A percentile compares a stretch with the other conserved stretches of the same genome.
Conservation (phyloP, 176 grass and related monocot species). For the Thalia dealbata region DNA sequence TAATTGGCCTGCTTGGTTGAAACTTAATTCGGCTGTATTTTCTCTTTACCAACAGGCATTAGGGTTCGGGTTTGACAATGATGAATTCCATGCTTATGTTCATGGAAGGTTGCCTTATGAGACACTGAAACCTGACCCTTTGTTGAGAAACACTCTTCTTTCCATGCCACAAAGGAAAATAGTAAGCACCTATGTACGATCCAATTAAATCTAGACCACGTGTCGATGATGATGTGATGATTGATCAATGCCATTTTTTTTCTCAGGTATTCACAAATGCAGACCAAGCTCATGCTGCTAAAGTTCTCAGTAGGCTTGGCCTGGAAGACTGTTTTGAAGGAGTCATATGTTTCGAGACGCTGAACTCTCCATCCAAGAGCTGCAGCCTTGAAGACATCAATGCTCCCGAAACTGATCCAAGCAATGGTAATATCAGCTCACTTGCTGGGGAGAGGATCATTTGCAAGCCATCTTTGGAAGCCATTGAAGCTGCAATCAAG, state of each 20-base stretch:
- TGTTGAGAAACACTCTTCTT: slow-evolving; percentile 62
- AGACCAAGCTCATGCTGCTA: slow-evolving; percentile 54
- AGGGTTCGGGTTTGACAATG: slow-evolving; percentile 65
- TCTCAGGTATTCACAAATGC: slow-evolving; percentile 86
- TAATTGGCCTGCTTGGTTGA: background rate
- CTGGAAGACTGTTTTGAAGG: slow-evolving; percentile 90
- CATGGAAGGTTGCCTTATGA: slow-evolving; percentile 77
- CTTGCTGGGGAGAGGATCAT: slow-evolving; percentile 29
- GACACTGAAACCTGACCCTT: slow-evolving; percentile 60
- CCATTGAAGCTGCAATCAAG: slow-evolving; percentile 69
- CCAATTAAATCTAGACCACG: background rate
- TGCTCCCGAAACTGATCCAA: background rate
- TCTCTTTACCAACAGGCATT: slow-evolving; percentile 20
- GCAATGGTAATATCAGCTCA: background rate
- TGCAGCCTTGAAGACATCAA: background rate
- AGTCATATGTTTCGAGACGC: slow-evolving; percentile 91
- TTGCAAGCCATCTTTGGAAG: slow-evolving; percentile 75
- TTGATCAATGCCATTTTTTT: background rate
- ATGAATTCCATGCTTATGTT: slow-evolving; percentile 68
- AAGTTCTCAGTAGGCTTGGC: slow-evolving; percentile 53
- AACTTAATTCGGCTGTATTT: background rate
- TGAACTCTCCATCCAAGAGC: slow-evolving; percentile 24
- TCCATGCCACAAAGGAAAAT: slow-evolving; percentile 83
- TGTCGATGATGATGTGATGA: background rate
- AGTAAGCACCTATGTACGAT: slow-evolving; percentile 28